Evolutionary conservation across 2,329 filamentous ascomycete genomes (phyloP).

Genomic region (Acarospora socialis): DNA sequence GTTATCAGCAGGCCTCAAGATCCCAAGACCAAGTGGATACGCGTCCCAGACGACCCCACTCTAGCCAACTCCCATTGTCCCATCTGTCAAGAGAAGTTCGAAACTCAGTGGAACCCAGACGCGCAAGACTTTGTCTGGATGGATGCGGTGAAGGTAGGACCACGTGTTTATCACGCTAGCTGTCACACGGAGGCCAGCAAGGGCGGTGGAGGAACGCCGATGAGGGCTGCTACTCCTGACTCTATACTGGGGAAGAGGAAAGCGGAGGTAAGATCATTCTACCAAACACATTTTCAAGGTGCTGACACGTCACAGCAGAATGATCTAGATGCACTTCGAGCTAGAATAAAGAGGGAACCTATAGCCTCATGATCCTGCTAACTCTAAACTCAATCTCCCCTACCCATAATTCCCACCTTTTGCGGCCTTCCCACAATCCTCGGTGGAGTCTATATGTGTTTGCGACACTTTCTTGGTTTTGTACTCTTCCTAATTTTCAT

Average conservation of each 20-base stretch:
- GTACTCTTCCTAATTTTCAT: too few relatives aligned
- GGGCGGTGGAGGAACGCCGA: conserved; percentile 28
- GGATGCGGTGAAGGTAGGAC: conserved; percentile 66
- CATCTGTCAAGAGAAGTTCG: conserved; percentile 91
- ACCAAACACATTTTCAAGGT: background rate
- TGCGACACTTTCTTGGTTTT: too few relatives aligned
- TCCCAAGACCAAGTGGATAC: conserved; percentile 56
- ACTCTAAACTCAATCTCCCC: conserved; percentile 2
- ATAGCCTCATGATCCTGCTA: conserved; percentile 17
- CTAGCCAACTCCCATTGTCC: conserved; percentile 69
- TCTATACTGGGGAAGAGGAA: conserved; percentile 60
- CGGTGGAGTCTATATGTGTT: too few relatives aligned
- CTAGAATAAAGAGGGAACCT: conserved; percentile 27
- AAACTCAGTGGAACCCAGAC: conserved; percentile 81
- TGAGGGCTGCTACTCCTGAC: conserved; percentile 42
- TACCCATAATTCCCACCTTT: conserved; percentile 6
- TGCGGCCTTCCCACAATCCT: too few relatives aligned
- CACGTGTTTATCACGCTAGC: conserved; percentile 73
- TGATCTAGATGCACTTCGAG: conserved; percentile 24
- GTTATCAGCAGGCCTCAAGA: conserved; percentile 37
- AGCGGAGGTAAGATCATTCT: conserved; percentile 42
- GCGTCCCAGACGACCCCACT: conserved; percentile 64
- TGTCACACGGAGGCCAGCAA: conserved; percentile 74
- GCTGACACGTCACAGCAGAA: conserved; percentile 15
- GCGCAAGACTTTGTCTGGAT: conserved; percentile 96